phyloP scores from a whole-genome alignment of 179 eudicot genomes.

The Spergularia azorica region DNA sequence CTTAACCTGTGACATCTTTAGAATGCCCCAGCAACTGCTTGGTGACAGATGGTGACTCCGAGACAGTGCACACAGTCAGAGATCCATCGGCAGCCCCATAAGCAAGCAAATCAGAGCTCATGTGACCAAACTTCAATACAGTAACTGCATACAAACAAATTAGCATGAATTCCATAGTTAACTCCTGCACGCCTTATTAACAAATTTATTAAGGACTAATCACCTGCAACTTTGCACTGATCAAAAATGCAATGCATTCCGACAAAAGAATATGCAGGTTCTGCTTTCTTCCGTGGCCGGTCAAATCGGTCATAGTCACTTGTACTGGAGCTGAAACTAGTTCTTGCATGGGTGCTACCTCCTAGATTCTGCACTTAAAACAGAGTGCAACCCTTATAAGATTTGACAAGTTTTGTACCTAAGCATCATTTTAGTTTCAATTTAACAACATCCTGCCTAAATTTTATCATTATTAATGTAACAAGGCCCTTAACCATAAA shows the following conservation, averaged over 20 bases:
- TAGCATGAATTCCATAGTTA: slow-evolving; percentile 17
- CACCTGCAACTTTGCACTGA: slow-evolving; percentile 96
- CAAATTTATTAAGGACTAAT: slow-evolving; percentile 11
- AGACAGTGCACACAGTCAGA: slow-evolving; percentile 79
- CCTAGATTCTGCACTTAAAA: slow-evolving; percentile 51
- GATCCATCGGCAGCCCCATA: slow-evolving; percentile 98
- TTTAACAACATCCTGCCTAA: slow-evolving; percentile 8
- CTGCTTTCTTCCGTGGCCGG: slow-evolving; percentile 53
- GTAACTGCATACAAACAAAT: slow-evolving; percentile 61
- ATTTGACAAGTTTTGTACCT: neutral
- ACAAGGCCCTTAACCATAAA: too few species aligned
- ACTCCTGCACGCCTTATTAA: neutral
- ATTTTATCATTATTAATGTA: too few species aligned
- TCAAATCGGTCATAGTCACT: slow-evolving; percentile 65
- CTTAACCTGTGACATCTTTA: slow-evolving; percentile 99
- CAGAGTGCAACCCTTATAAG: neutral
- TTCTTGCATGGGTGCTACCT: slow-evolving; percentile 59
- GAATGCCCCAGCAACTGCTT: slow-evolving; percentile 86
- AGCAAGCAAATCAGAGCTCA: slow-evolving; percentile 96
- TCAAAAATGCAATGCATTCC: slow-evolving; percentile 99
- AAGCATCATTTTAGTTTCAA: slow-evolving; percentile 13
- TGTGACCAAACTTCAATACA: slow-evolving; percentile 88
- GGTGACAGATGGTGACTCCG: slow-evolving; percentile 66
- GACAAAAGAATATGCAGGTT: slow-evolving; percentile 92
- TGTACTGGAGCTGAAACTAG: slow-evolving; percentile 66